Evolutionary conservation across 176 grass and related monocot species (phyloP).

Genomic region (Carex pumila): DNA sequence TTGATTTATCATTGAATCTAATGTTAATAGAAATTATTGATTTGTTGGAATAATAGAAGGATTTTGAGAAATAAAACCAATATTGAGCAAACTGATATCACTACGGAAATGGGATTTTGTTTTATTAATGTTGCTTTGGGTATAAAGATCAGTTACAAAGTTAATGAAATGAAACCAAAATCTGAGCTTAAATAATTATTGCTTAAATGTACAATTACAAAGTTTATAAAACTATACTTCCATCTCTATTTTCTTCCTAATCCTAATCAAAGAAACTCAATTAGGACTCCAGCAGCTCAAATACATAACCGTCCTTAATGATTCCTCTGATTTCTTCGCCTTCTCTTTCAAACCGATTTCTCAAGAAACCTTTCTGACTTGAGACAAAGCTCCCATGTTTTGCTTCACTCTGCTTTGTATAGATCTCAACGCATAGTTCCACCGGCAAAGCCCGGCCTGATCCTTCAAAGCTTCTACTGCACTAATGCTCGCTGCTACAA

Average conservation of each 20-base stretch:
- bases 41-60: no score
- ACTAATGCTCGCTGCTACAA: neutral
- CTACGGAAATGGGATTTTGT: no score
- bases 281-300: slow-evolving; percentile 61
- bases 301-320: slow-evolving; percentile 46
- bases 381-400: neutral
- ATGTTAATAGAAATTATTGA: no score
- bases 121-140: no score
- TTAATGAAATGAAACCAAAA: neutral
- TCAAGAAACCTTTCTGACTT: neutral
- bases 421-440: slow-evolving; percentile 36
- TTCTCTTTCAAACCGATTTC: neutral
- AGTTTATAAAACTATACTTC: neutral
- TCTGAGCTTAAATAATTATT: neutral
- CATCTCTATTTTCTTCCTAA: neutral
- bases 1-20: no score
- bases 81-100: no score
- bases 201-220: neutral
- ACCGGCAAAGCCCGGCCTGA: slow-evolving; percentile 32
- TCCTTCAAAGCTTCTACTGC: slow-evolving; percentile 27
- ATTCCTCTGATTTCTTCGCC: slow-evolving; percentile 33
- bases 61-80: no score
- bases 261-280: neutral
- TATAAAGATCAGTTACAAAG: no score
- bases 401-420: slow-evolving; percentile 32